Base-by-base conservation (phyloP, 331 rosid genomes). In the Saraca asoca region DNA sequence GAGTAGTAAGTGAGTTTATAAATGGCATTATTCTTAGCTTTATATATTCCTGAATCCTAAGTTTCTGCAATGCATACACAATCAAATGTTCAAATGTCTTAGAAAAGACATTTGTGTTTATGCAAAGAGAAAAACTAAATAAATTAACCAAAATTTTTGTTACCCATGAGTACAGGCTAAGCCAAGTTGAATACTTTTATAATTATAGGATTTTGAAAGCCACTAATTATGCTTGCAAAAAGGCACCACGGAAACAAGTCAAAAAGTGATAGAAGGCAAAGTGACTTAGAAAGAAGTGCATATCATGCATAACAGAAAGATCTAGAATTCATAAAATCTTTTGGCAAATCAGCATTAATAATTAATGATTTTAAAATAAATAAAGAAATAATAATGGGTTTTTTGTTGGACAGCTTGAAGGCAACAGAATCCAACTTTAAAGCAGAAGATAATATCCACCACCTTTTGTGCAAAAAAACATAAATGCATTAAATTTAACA, bases 371-470 rank as follows among this genome's bases (percentile, higher is more conserved):
- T 57, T 58, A 29, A 59, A 39, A 74, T 5, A 73, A 34, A 49
- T 35, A 43, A 20, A 72, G 49, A 50, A 75, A 42, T 42, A 72
- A 43, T 69, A 48, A 64, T 52, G 64, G 67, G 66, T 70, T 37
- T 51, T 65, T 70, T 43, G 85, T 64, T 75, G 76, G 75, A 73
- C 67, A 63, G 64, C 70, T 71, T 51, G 60, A 60, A 59, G 51
- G 85, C 77, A 64, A 58, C 33, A 63, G 55, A 81, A 41, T 57
- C 69, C 64, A 55, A 70, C 80, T 82, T 84, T 82, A 56, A 66
- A 41, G 65, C 35, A 45, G 12, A 72, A 55, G 74, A 81, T 56
- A 59, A 58, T 73, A 51, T 64, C 78, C 82, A 74, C 78, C 64
- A 42, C 74, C 80, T 55, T 52, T 72, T 16, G 70, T 66, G 76